Evolutionary conservation across 2,329 filamentous ascomycete species (phyloP), one percentile per base, ranked within the genome.

Genomic region (Cladosporium sp.): DNA sequence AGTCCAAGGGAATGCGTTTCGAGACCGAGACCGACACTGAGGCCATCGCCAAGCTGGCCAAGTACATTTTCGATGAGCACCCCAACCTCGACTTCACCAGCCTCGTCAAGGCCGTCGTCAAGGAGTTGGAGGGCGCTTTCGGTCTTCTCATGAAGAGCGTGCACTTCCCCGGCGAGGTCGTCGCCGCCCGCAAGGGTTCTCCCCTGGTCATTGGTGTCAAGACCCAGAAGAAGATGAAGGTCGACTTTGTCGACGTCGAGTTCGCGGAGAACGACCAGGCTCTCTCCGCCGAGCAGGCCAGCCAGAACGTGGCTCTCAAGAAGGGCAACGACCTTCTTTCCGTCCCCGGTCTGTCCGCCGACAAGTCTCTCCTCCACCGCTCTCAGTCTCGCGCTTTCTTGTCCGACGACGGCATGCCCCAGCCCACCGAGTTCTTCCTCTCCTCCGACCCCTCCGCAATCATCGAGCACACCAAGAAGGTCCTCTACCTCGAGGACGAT

Each of bases 381-480:
- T 97, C 93, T 48, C 93, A 99, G 76, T 99, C 93, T 40, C 90
- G 93, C 61, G 93, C 93, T 58, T 99, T 99, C 81, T 88, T 99
- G 78, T 97, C 92, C 50, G 93, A 99, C 67, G 93, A 99, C 72
- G 93, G 93, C 71, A 87, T 91, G 72, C 93, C 93, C 61, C 95
- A 97, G 82, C 92, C 93, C 57, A 92, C 92, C 64, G 93, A 99
- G 73, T 99, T 99, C 79, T 99, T 97, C 84, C 83, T 99, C 61
- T 99, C 93, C 53, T 99, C 93, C 53, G 93, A 99, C 73, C 93
- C 93, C 15, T 96, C 93, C 37, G 92, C 93, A 66, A 96, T 99
- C 66, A 88, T 99, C 61, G 93, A 99, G 80, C 93, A 99, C 82
- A 99, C 93, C 70, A 99, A 99, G 84, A 99, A 97, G 83, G 93